phyloP scores from a whole-genome alignment of 768 basidiomycete species.

The Russula brevipes region DNA sequence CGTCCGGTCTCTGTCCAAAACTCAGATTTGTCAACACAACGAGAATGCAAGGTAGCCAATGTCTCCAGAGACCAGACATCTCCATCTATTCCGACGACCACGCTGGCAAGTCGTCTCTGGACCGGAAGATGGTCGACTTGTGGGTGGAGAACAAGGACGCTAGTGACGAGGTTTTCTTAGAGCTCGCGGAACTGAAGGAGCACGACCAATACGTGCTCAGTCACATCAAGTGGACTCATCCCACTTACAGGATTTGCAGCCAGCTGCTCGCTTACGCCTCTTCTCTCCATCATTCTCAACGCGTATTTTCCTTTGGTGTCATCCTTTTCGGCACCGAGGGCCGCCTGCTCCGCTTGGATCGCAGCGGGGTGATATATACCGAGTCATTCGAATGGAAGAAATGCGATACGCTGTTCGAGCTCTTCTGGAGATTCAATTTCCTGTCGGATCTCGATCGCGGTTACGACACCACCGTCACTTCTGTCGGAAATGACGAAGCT shows the following conservation, averaged over 20 bases:
- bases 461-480: slow-evolving; percentile 4
- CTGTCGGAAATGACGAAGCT: background rate
- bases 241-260: background rate
- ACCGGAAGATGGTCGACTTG: slow-evolving; percentile 7
- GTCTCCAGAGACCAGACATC: background rate
- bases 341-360: slow-evolving; percentile 13
- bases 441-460: background rate
- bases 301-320: slow-evolving; percentile 1
- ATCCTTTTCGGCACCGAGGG: background rate
- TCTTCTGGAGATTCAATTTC: slow-evolving; percentile 14
- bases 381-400: slow-evolving; percentile 4
- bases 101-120: background rate
- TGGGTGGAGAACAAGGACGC: slow-evolving; percentile 1
- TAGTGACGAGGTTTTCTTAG: background rate
- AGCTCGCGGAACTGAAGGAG: background rate
- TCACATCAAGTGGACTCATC: background rate
- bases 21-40: slow-evolving; percentile 1
- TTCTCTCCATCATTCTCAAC: background rate
- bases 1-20: background rate
- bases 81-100: slow-evolving; percentile 3
- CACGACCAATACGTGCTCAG: background rate
- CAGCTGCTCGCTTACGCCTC: slow-evolving; percentile 2
- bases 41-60: background rate
- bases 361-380: slow-evolving; percentile 4
- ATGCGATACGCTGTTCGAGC: background rate